phyloP scores from a whole-genome alignment of 768 basidiomycete genomes.

The Boletus speciosus region DNA sequence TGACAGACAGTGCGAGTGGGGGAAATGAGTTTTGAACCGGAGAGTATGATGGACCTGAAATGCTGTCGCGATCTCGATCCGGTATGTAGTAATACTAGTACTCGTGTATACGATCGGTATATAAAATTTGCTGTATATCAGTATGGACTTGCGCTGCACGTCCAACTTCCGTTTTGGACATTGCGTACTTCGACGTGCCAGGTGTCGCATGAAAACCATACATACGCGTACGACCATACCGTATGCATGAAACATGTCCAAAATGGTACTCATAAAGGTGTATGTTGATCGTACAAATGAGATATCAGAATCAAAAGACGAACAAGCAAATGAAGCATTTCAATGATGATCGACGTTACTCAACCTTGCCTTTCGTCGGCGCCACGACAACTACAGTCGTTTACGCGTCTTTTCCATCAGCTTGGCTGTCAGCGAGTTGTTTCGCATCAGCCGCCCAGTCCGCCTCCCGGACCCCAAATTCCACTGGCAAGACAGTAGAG shows the following conservation, averaged over 20 bases:
- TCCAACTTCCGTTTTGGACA: too few relatives aligned
- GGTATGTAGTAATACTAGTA: neutral
- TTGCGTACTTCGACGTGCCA: too few relatives aligned
- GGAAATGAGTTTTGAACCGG: conserved; percentile 1
- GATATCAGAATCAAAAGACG: neutral
- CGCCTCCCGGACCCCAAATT: conserved; percentile 14
- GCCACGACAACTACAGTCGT: neutral
- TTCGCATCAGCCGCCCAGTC: conserved; percentile 20
- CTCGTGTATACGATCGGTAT: neutral
- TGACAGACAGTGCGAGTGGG: conserved; percentile 11
- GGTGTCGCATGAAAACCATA: too few relatives aligned
- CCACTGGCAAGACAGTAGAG: conserved; percentile 24
- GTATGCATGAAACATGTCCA: neutral
- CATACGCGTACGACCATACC: neutral
- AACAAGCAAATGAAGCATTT: neutral
- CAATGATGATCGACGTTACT: neutral
- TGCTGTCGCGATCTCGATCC: neutral
- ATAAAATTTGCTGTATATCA: too few relatives aligned
- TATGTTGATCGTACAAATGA: neutral
- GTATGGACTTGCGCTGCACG: too few relatives aligned
- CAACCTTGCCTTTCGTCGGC: neutral
- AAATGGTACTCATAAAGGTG: neutral
- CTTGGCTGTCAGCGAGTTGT: neutral
- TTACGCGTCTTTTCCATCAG: neutral
- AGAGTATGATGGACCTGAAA: neutral